Conservation (phyloP, 768 basidiomycete species). For the Kwoniella botswanensis region DNA sequence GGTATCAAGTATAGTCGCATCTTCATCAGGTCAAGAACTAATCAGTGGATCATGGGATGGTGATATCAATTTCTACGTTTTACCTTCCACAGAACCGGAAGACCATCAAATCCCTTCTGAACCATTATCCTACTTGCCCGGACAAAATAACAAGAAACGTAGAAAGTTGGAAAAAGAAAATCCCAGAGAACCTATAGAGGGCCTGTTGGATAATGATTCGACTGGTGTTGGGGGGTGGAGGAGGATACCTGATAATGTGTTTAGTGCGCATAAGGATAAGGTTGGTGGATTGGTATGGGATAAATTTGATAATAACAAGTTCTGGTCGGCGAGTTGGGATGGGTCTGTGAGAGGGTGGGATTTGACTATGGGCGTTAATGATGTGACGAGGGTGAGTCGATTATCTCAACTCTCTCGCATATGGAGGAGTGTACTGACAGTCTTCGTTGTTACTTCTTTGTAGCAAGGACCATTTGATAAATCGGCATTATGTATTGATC, state of each 20-base stretch:
- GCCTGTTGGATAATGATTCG: conserved; percentile 38
- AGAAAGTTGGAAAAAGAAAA: conserved; percentile 65
- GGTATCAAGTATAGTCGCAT: conserved; percentile 71
- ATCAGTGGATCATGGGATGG: conserved; percentile 88
- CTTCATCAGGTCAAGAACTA: conserved; percentile 66
- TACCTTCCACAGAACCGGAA: conserved; percentile 62
- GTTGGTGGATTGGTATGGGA: conserved; percentile 76
- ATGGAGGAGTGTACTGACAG: background rate
- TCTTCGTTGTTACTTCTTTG: background rate
- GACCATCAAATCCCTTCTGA: conserved; percentile 69
- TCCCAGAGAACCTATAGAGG: conserved; percentile 59
- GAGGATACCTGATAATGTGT: conserved; percentile 69
- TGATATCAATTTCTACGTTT: conserved; percentile 71
- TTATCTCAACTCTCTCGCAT: background rate
- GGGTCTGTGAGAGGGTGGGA: conserved; percentile 91
- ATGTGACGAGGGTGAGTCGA: conserved; percentile 56
- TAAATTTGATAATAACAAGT: conserved; percentile 50
- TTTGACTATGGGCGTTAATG: conserved; percentile 66
- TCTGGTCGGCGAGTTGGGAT: conserved; percentile 76
- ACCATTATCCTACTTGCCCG: conserved; percentile 53
- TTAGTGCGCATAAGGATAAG: conserved; percentile 81
- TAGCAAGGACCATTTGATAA: conserved; percentile 60
- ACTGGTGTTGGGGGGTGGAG: conserved; percentile 54
- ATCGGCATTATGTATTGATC: conserved; percentile 58
- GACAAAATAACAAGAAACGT: conserved; percentile 66